Evolutionary conservation across 352 stramenopile species (phyloP), one percentile per base, ranked within the genome.

Genomic region (Phytophthora aleatoria): DNA sequence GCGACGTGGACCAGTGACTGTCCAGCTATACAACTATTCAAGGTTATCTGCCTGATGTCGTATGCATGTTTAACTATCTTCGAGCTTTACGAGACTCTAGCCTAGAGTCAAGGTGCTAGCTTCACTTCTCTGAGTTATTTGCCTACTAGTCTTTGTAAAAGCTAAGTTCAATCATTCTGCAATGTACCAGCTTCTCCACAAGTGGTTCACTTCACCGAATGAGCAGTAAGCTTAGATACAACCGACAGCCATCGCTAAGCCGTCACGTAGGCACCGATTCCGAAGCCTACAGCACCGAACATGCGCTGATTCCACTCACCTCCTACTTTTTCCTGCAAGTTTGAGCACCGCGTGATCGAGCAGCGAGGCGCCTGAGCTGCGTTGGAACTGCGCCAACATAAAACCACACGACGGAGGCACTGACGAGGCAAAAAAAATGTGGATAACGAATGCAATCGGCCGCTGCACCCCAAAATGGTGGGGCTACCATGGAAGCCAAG

Each of bases 241-340:
- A 8, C 56, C 76, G 0, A 61, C 62, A 1, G 74, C 69, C 20
- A 91, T 81, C 20, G 79, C 57, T 30, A 90, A 48, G 0, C 83
- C 2, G 81, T 80, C 7, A 91, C 39, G 61, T 91, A 92, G 3
- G 81, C 81, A 8, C 67, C 61, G n/a, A 71, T 48, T 1, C 83
- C 83, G 54, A 76, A 92, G 26, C 83, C 81, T 12, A 92, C 67
- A 3, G 83, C 81, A 27, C 81, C 83, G 55, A 89, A 91, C 24
- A 92, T 70, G 1, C 83, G 80, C 67, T 92, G 83, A 62, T 90
- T 90, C 50, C 83, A 92, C 57, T 92, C 83, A 20, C 81, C 81
- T 31, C 83, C 83, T 36, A 81, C 69, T 50, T 79, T 80, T 9
- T 57, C 67, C 26, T 90, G 68, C 64, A 92, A 64, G 42, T 85